A percentile compares a stretch with the other conserved stretches of the same genome.
These are phyloP conservation scores for Lobosporangium transversale DNA, from an alignment of 192 early-diverging fungal species.

Conservation along the genomic window DNA sequence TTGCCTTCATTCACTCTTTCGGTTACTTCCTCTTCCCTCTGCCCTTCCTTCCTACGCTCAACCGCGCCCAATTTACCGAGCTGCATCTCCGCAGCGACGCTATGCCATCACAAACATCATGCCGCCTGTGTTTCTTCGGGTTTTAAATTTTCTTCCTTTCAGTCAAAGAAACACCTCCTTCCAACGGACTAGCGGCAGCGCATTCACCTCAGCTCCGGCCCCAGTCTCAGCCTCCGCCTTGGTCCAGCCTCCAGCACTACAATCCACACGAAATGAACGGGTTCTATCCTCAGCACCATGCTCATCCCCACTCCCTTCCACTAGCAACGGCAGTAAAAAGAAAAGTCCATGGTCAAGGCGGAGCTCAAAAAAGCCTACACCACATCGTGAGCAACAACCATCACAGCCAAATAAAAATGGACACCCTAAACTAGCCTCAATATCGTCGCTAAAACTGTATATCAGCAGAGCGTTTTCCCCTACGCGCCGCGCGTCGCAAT, in stretches of 20 bases:
- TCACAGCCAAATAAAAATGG: neutral
- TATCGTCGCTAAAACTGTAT: neutral
- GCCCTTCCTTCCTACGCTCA: neutral
- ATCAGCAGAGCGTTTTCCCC: no score
- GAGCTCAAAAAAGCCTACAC: neutral
- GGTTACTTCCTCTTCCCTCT: neutral
- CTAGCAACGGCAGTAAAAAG: neutral
- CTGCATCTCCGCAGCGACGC: neutral
- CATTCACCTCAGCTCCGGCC: neutral
- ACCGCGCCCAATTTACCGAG: neutral
- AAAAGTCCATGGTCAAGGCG: neutral
- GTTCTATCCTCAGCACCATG: neutral
- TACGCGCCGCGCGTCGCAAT: neutral
- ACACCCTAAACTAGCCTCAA: neutral
- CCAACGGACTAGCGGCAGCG: neutral
- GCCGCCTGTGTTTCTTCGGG: neutral
- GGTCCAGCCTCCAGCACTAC: neutral
- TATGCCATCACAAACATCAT: neutral
- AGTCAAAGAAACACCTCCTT: neutral
- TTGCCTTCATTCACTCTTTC: neutral
- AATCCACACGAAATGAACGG: no score
- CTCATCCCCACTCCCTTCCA: no score
- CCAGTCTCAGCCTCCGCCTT: neutral
- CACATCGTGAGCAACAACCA: neutral
- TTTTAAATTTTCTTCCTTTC: neutral